Evolutionary conservation across 225 moss, liverwort and hornwort species (phyloP).

Genomic region (Rhytidiadelphus loreus): DNA sequence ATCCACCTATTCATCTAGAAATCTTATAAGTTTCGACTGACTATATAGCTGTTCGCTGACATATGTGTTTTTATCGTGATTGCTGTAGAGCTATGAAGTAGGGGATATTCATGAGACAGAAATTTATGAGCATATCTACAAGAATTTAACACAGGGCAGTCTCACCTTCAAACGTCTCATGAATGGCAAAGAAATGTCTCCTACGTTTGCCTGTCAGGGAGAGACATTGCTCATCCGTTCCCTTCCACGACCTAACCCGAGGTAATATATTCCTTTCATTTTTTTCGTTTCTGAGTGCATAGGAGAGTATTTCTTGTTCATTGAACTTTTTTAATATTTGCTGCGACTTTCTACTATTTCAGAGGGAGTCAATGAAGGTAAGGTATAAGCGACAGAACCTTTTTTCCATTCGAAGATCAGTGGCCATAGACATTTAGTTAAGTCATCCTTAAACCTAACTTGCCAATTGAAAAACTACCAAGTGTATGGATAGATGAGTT

Average conservation of each 20-base stretch:
- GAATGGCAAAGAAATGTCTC: slow-evolving; percentile 92
- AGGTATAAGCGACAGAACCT: background rate
- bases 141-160: slow-evolving; percentile 67
- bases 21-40: background rate
- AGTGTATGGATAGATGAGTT: background rate
- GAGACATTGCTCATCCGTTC: slow-evolving; percentile 86
- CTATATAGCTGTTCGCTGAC: background rate
- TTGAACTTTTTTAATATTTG: background rate
- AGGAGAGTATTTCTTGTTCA: background rate
- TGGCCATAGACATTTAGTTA: background rate
- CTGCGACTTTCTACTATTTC: background rate
- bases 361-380: background rate
- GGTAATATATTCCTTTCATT: slow-evolving; percentile 15
- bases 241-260: slow-evolving; percentile 71
- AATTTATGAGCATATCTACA: slow-evolving; percentile 66
- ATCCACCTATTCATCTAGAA: background rate
- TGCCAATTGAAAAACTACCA: background rate
- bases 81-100: slow-evolving; percentile 33
- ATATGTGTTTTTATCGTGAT: background rate
- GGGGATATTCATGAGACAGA: slow-evolving; percentile 85
- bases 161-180: slow-evolving; percentile 78
- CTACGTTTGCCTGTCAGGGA: slow-evolving; percentile 85
- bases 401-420: background rate
- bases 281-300: background rate
- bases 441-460: background rate